These are phyloP conservation scores for Fusarium incarnatum DNA, from an alignment of 2,329 filamentous ascomycete genomes.

Conservation along the genomic window DNA sequence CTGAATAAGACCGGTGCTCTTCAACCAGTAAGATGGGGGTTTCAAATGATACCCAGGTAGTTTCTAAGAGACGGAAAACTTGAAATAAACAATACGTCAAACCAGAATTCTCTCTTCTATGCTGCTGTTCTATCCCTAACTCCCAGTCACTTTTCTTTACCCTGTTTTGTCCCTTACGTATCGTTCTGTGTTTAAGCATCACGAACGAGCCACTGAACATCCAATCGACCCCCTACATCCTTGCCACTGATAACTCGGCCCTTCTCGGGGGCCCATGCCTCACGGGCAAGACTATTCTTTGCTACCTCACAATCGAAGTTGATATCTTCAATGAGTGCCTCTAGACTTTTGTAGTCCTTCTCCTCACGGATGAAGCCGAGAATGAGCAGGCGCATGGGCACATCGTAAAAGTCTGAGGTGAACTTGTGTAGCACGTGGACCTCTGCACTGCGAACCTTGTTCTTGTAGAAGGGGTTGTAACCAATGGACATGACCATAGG, in stretches of 20 bases:
- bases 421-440: conserved; percentile 89
- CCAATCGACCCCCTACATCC: conserved; percentile 49
- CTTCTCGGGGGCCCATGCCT: conserved; percentile 66
- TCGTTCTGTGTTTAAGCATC: conserved; percentile 30
- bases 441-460: conserved; percentile 86
- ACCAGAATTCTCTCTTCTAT: conserved; percentile 32
- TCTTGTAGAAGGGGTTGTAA: conserved; percentile 98
- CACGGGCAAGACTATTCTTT: conserved; percentile 74
- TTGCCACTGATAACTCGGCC: conserved; percentile 49
- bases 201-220: conserved; percentile 56
- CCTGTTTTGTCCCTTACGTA: conserved; percentile 1
- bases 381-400: conserved; percentile 81
- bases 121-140: conserved; percentile 41
- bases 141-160: conserved; percentile 30
- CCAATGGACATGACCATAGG: conserved; percentile 95
- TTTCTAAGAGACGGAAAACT: conserved; percentile 34
- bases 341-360: conserved; percentile 85
- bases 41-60: conserved; percentile 43
- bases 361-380: conserved; percentile 91
- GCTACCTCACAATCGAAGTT: conserved; percentile 88
- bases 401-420: conserved; percentile 84
- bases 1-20: conserved; percentile 18
- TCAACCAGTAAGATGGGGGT: conserved; percentile 20
- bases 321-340: conserved; percentile 90
- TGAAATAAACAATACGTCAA: conserved; percentile 31